Base-by-base conservation (phyloP, 306 rosid genomes). In the Cajanus cajan region DNA sequence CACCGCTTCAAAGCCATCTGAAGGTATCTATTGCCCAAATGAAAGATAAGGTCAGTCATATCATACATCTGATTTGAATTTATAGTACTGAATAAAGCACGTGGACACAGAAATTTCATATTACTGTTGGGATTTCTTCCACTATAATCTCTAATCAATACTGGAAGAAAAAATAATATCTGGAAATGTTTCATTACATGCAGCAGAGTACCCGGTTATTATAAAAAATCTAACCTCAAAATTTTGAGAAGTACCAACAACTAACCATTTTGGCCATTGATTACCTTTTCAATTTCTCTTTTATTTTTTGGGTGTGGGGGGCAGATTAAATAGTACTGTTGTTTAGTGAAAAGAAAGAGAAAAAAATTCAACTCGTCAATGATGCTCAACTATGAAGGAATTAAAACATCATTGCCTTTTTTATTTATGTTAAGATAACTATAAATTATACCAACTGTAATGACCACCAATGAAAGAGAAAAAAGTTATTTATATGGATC, bases 1-100 rank as follows among this genome's bases (percentile, higher is more conserved):
- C 72, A 86, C 86, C 24, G 82, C 90, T 86, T 90, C 88, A 83
- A 90, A 91, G 73, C 97, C 95, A 87, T 88, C 88, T 31, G 85
- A 82, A 79, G 97, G 97, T 83, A 94, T 91, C 98, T 94, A 78
- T 83, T 47, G 10, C 79, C 72, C 66, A 66, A 68, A 50, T 37
- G 80, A 51, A 14, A 50, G 76, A 68, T 18, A 68, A 51, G 74
- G 47, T 82, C 64, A 77, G 62, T 82, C 50, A 77, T 72, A 82
- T 63, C 59, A 68, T 22, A 74, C 74, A 80, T 58, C n/a, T 39
- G 33, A 76, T 70, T 68, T 41, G 71, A 57, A 62, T 54, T 78
- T 47, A 28, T 55, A 66, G 34, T 36, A 76, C 44, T 63, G 12
- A 52, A 72, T 50, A 78, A 34, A 71, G 72, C 63, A 77, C 12